A percentile compares a stretch with the other conserved stretches of the same genome.
Conservation (phyloP, 2,329 filamentous ascomycete genomes). For the Colletotrichum coccodes region DNA sequence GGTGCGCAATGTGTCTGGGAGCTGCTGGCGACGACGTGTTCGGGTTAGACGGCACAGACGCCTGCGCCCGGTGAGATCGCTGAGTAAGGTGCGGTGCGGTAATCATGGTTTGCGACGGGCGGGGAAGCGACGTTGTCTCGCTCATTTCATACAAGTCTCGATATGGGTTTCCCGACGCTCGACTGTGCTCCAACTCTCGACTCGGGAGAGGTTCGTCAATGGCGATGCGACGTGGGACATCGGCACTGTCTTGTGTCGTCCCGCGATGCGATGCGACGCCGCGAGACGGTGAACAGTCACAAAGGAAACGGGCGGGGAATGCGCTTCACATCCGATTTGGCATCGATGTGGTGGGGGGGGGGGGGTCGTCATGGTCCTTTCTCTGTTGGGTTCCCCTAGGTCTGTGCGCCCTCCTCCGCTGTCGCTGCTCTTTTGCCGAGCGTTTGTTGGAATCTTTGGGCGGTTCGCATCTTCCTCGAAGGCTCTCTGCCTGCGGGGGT, state of each 20-base stretch:
- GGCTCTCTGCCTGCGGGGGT: too few relatives aligned
- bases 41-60: not conserved
- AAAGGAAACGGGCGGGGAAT: conserved; percentile 2
- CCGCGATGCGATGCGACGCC: conserved; percentile 1
- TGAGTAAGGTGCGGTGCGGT: too few relatives aligned
- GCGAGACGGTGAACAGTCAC: not conserved
- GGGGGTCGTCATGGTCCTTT: not conserved
- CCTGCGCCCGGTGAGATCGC: not conserved
- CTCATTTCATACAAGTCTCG: not conserved
- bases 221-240: not conserved
- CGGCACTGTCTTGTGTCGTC: not conserved
- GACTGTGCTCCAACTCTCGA: not conserved
- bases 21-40: not conserved
- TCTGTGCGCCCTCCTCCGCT: conserved; percentile 16
- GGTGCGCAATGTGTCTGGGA: not conserved
- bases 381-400: not conserved
- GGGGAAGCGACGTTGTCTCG: not conserved
- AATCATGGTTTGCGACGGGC: too few relatives aligned
- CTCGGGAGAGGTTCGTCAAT: too few relatives aligned
- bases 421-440: not conserved
- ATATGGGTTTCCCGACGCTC: not conserved
- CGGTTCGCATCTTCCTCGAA: not conserved
- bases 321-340: conserved; percentile 26
- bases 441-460: not conserved
- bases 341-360: conserved; percentile 21